These are phyloP conservation scores for Colletotrichum filicis DNA, from an alignment of 2,329 filamentous ascomycete species.

Conservation along the genomic window DNA sequence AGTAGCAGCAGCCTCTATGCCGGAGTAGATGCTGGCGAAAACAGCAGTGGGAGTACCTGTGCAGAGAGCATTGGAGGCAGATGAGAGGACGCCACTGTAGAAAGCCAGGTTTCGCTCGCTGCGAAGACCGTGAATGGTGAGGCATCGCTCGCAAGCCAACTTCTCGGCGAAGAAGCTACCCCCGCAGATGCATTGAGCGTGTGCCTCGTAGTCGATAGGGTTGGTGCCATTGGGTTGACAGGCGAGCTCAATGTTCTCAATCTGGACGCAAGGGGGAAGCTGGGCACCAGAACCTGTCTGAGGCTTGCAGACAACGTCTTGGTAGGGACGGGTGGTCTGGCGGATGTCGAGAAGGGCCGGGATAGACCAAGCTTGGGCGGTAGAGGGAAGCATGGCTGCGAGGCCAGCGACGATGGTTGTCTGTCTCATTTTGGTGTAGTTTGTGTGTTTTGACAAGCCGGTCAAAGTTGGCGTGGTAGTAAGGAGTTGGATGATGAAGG, in stretches of 20 bases:
- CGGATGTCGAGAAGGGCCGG: conserved; percentile 23
- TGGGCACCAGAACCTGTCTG: conserved; percentile 11
- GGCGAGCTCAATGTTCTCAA: conserved; percentile 42
- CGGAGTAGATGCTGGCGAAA: conserved; percentile 48
- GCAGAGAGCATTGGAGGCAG: conserved; percentile 49
- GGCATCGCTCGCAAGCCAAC: conserved; percentile 53
- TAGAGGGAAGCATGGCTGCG: conserved; percentile 13
- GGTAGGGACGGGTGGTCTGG: conserved; percentile 34
- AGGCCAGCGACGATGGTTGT: conserved; percentile 26
- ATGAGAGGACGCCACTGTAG: conserved; percentile 47
- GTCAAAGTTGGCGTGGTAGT: not conserved
- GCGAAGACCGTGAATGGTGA: conserved; percentile 52
- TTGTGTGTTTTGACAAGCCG: not conserved
- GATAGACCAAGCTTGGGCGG: conserved; percentile 10
- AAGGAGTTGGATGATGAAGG: not conserved
- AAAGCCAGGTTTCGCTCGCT: conserved; percentile 46
- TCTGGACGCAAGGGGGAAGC: conserved; percentile 43
- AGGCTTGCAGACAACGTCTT: conserved; percentile 35
- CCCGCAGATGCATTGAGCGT: conserved; percentile 43
- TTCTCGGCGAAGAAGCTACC: conserved; percentile 56
- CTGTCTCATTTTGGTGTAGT: conserved; percentile 23
- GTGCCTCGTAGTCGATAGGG: conserved; percentile 38
- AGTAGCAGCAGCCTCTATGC: conserved; percentile 40
- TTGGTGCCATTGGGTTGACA: conserved; percentile 44
- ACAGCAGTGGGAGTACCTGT: conserved; percentile 49